These are phyloP conservation scores for Lentithecium fluviatile DNA, from an alignment of 495 filamentous ascomycete species.

Conservation along the genomic window DNA sequence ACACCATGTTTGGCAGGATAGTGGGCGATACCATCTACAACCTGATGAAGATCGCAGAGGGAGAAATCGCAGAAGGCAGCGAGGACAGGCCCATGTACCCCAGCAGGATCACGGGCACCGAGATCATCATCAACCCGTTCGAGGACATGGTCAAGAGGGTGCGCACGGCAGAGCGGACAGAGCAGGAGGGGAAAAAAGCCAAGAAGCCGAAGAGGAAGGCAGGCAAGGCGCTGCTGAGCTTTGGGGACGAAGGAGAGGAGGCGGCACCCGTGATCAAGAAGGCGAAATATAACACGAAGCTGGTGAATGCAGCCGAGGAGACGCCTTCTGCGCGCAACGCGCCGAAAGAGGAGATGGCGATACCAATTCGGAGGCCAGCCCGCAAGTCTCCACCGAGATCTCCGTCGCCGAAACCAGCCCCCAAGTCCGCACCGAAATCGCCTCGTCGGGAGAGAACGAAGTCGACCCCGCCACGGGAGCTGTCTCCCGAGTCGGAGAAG, in stretches of 20 bases:
- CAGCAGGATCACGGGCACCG: constrained; percentile 70
- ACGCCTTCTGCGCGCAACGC: constrained; percentile 27
- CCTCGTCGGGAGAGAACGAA: constrained; percentile 16
- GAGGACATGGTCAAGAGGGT: constrained; percentile 79
- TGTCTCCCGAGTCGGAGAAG: constrained; percentile 51
- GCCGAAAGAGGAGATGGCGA: constrained; percentile 37
- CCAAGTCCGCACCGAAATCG: constrained; percentile 11
- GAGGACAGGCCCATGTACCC: constrained; percentile 87
- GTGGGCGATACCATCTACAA: constrained; percentile 96
- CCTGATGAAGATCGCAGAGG: constrained; percentile 85
- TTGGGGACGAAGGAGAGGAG: constrained; percentile 79
- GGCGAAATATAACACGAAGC: constrained; percentile 83
- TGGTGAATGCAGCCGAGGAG: constrained; percentile 62
- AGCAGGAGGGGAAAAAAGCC: constrained; percentile 50
- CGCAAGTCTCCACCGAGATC: constrained; percentile 46
- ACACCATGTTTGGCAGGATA: constrained; percentile 73
- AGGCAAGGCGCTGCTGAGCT: constrained; percentile 81
- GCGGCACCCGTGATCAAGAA: constrained; percentile 72
- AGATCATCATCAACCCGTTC: constrained; percentile 87
- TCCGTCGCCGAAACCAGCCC: constrained; percentile 34
- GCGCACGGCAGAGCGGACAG: constrained; percentile 44
- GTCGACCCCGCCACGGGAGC: constrained; percentile 19
- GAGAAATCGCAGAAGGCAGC: constrained; percentile 67
- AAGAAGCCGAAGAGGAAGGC: constrained; percentile 82
- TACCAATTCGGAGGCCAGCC: constrained; percentile 28